A percentile compares a stretch with the other conserved stretches of the same genome.
Conservation (phyloP, 2,329 filamentous ascomycete species). For the Aspergillus bombycis region DNA sequence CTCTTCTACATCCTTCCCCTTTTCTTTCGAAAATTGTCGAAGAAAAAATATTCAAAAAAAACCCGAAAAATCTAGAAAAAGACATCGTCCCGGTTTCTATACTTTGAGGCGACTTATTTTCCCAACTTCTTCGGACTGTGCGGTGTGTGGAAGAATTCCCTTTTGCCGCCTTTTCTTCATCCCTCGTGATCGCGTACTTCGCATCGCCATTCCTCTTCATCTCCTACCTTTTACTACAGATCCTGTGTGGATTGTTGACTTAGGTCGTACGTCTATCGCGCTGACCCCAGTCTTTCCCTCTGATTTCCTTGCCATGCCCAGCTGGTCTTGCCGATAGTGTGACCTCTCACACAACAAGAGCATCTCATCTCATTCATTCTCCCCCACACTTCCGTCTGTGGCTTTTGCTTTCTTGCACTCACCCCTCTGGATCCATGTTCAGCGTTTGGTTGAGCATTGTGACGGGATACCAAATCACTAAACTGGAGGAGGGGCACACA, state of each 20-base stretch:
- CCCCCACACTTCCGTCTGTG: not conserved
- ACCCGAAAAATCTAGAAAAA: constrained; percentile 45
- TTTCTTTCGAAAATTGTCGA: constrained; percentile 38
- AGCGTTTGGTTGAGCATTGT: not conserved
- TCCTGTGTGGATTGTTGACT: constrained; percentile 13
- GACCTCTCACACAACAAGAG: not conserved
- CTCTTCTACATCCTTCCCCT: constrained; percentile 25
- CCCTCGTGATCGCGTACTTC: constrained; percentile 22
- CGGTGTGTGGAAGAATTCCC: constrained; percentile 28
- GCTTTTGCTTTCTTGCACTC: not conserved
- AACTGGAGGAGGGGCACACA: not conserved
- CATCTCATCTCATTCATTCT: not conserved
- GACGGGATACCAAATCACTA: not conserved
- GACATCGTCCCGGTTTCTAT: constrained; percentile 6
- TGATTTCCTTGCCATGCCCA: not conserved
- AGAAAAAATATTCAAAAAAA: constrained; percentile 41
- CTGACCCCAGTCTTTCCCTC: not conserved
- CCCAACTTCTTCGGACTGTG: constrained; percentile 24
- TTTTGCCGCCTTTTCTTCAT: constrained; percentile 16
- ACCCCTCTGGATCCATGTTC: not conserved
- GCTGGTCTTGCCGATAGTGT: not conserved
- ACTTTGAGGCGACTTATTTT: constrained; percentile 17
- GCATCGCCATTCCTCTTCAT: constrained; percentile 12
- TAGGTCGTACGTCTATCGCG: constrained; percentile 16
- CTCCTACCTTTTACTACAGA: not conserved